Evolutionary conservation across 23 red algal species (phyloP), one percentile per base, ranked within the genome.

Genomic region (Chondrus crispus): DNA sequence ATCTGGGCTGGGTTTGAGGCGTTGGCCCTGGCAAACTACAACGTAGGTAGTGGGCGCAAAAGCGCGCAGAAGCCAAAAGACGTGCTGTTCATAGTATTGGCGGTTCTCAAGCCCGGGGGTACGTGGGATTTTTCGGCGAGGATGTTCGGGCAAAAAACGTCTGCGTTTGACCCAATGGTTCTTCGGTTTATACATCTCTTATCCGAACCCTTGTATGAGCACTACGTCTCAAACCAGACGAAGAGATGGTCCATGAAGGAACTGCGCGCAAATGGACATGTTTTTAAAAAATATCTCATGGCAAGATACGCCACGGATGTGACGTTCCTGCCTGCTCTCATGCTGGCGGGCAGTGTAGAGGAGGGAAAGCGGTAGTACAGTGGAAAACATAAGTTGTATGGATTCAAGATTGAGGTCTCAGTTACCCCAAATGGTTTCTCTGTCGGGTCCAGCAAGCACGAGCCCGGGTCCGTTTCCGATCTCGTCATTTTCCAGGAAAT

Each of bases 361-460:
- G 84, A 87, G 16, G 63, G 24, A 2, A 87, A 87, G 46, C 20
- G 55, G 1, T 73, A 72, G 18, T 87, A n/a, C 26, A 87, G 68
- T 24, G 35, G 50, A 18, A 87, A 87, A 5, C 84, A 74, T 49
- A 73, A 87, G 14, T 11, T 72, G 10, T 73, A 87, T 42, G 1
- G 50, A 30, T 84, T 58, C 41, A 84, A 84, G 44, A 42, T 54
- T 38, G 80, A 84, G 51, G 44, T 62, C 24, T 84, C 80, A 24
- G 50, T 84, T 62, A 19, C 64, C n/a, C 51, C 80, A 42, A 54
- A 84, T 42, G 33, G 80, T 33, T 33, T 84, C 9, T 26, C 80
- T 9, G 64, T 54, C 64, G 1, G 60, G 35, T 66, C 0, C 7
- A 66, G 60, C 35, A 32, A 22, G 9, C 60, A 66, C 18, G 7